Evolutionary conservation across 768 basidiomycete genomes (phyloP).

Genomic region (Leccinum obscurum): DNA sequence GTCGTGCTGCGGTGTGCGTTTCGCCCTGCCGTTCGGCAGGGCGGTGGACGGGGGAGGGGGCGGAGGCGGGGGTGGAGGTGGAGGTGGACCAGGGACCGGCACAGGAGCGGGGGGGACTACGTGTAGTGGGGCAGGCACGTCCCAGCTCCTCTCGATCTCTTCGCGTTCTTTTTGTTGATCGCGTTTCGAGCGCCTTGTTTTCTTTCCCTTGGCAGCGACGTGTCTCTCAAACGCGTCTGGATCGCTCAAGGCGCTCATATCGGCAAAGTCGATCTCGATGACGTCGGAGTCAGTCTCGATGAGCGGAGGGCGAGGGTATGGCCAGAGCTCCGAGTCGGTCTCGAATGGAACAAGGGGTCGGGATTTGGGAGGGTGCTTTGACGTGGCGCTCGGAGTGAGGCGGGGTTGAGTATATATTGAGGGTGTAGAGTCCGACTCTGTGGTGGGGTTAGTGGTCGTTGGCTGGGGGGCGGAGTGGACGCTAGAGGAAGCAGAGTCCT

Average conservation of each 20-base stretch:
- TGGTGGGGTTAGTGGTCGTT: neutral
- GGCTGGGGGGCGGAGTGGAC: slow-evolving; percentile 6
- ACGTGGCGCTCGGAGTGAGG: slow-evolving; percentile 1
- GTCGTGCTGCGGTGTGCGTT: slow-evolving; percentile 6
- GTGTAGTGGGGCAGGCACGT: slow-evolving; percentile 41
- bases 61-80: slow-evolving; percentile 1
- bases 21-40: slow-evolving; percentile 30
- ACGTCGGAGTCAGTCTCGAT: slow-evolving; percentile 53
- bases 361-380: slow-evolving; percentile 26
- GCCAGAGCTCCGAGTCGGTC: slow-evolving; percentile 69
- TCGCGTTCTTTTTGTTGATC: slow-evolving; percentile 41
- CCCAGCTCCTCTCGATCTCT: slow-evolving; percentile 64
- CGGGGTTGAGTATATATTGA: slow-evolving; percentile 13
- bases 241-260: slow-evolving; percentile 72
- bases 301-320: slow-evolving; percentile 54
- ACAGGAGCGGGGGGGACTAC: slow-evolving; percentile 18
- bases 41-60: slow-evolving; percentile 1
- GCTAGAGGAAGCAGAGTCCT: slow-evolving; percentile 8
- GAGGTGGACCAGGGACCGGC: neutral
- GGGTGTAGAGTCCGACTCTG: slow-evolving; percentile 11
- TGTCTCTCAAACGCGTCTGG: slow-evolving; percentile 52
- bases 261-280: slow-evolving; percentile 74
- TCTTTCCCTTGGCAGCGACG: slow-evolving; percentile 25
- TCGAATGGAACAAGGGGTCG: slow-evolving; percentile 60
- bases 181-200: slow-evolving; percentile 30